Evolutionary conservation across 1,284 basidiomycete species (phyloP), one percentile per base, ranked within the genome.

Genomic region (Vanrija sp.): DNA sequence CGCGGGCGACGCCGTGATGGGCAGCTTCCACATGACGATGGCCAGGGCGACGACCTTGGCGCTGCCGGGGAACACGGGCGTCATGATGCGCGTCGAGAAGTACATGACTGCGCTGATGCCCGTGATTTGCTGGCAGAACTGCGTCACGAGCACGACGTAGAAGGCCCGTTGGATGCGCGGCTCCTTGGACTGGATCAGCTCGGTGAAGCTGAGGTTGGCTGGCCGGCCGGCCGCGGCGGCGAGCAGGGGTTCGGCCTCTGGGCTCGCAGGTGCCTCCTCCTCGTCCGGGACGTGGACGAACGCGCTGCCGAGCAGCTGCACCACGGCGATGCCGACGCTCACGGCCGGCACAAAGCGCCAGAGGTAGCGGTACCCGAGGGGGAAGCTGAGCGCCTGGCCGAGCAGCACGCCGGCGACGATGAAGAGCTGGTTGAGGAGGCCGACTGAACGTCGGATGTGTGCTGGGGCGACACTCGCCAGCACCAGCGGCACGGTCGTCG

Each of bases 351-450:
- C 75, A 19, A 48, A 64, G 36, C 75, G 56, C 78, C 78, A 79
- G 3, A 25, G 18, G 4, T 24, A 53, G 10, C 64, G 61, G 37
- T 56, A 24, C 1, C 66, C 63, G 36, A 73, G 65, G 10, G 68
- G 74, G 36, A 75, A 70, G 1, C 75, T 73, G 0, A 77, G 57
- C 3, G 68, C 64, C 54, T 78, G 78, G 0, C 72, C 76, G 4
- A 64, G 43, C 31, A 78, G 66, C 55, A 77, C 69, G 4, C 74
- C 75, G 9, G 70, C 24, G 22, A 75, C 72, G 50, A 77, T 77
- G 49, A 66, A 69, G 16, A 74, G 60, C 56, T 77, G 78, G 59
- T 78, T 79, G 25, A 74, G 56, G 25, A 79, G 77, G 0, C 78
- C 78, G 18, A 78, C 61, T 3, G 73, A 68, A 14, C 72, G 69